phyloP scores from a whole-genome alignment of 257 asterid genomes.

The Cordia subcordata region DNA sequence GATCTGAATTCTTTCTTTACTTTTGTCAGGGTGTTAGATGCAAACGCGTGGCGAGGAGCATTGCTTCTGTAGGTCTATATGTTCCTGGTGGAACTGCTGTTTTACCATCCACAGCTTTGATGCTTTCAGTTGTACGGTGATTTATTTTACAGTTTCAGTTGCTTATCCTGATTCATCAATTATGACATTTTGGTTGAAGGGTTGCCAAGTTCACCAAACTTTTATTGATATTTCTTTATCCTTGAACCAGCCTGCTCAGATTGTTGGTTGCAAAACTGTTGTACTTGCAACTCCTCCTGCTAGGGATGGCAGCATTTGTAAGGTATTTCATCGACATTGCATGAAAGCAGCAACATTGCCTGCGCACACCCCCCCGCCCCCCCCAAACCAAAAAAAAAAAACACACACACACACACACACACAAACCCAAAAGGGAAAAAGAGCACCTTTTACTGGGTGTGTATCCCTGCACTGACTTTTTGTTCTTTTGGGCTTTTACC shows the following conservation, averaged over 20 bases:
- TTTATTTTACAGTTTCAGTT: slow-evolving; percentile 15
- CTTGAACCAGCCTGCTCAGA: slow-evolving; percentile 87
- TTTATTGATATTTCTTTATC: slow-evolving; percentile 13
- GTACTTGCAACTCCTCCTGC: slow-evolving; percentile 97
- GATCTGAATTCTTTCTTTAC: slow-evolving; percentile 6
- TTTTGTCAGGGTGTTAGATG: slow-evolving; percentile 84
- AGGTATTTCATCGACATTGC: slow-evolving; percentile 39
- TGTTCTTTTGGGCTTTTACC: background rate
- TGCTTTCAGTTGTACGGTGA: slow-evolving; percentile 92
- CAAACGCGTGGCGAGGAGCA: slow-evolving; percentile 87
- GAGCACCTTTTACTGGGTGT: slow-evolving; percentile 1
- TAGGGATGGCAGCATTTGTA: slow-evolving; percentile 85
- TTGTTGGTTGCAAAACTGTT: slow-evolving; percentile 95
- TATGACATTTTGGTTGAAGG: slow-evolving; percentile 3
- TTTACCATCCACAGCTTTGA: slow-evolving; percentile 94
- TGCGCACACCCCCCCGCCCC: no score
- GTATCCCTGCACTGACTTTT: background rate
- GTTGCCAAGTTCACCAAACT: slow-evolving; percentile 5
- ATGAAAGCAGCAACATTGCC: background rate
- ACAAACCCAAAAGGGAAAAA: no score
- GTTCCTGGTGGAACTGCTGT: slow-evolving; percentile 99
- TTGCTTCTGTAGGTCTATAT: slow-evolving; percentile 91
- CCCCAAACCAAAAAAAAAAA: no score
- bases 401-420: no score
- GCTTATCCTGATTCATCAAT: slow-evolving; percentile 2